phyloP scores from a whole-genome alignment of 2,329 filamentous ascomycete species.

The Xylaria sp. region DNA sequence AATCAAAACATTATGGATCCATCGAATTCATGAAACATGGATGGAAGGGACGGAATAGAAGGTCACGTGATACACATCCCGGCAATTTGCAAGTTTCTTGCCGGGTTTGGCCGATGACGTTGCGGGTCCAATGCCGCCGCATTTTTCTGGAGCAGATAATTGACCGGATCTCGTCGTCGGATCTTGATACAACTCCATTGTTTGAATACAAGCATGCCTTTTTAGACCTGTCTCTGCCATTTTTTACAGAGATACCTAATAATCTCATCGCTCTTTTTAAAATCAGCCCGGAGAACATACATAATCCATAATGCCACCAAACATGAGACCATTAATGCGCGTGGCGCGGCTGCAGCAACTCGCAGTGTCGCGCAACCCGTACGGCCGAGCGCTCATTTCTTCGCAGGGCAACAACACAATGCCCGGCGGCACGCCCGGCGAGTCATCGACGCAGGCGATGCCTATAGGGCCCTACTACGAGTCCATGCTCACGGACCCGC shows the following conservation, averaged over 20 bases:
- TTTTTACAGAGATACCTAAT: not conserved
- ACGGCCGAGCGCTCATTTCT: conserved; percentile 32
- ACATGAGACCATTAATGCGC: conserved; percentile 33
- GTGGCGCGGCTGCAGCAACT: conserved; percentile 33
- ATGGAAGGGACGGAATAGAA: not conserved
- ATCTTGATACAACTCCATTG: not conserved
- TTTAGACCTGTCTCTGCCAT: not conserved
- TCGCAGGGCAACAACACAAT: conserved; percentile 33
- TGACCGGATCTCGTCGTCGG: not conserved
- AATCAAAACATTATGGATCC: too few species aligned
- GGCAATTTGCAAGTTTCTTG: not conserved
- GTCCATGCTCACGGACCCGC: conserved; percentile 56
- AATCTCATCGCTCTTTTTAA: too few species aligned
- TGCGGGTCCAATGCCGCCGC: conserved; percentile 11
- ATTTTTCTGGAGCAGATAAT: conserved; percentile 1
- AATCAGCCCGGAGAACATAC: too few species aligned
- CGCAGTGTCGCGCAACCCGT: conserved; percentile 23
- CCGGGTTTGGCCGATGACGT: conserved; percentile 21
- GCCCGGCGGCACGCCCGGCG: conserved; percentile 38
- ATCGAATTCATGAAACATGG: too few species aligned
- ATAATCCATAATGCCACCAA: conserved; percentile 32
- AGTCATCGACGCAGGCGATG: conserved; percentile 48
- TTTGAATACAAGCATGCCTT: not conserved
- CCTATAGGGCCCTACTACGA: conserved; percentile 66
- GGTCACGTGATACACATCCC: not conserved